phyloP scores from a whole-genome alignment of 768 basidiomycete species.

The Russula sp. region DNA sequence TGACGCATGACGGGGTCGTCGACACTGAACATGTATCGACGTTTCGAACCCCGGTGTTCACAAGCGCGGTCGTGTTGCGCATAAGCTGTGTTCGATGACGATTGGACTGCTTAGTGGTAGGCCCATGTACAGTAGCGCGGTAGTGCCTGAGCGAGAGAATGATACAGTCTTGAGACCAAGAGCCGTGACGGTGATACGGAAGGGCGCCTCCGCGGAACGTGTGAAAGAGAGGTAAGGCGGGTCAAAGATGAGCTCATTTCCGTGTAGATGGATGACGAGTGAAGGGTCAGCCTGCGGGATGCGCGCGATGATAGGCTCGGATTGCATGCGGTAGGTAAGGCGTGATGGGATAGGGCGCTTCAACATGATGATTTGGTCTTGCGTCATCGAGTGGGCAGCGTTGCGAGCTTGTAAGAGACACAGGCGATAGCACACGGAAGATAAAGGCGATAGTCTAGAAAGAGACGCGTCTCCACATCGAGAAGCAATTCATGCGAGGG shows the following conservation, averaged over 20 bases:
- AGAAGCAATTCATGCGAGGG: too few species aligned
- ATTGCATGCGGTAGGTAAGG: conserved; percentile 83
- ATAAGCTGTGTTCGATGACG: conserved; percentile 85
- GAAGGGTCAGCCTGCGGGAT: conserved; percentile 82
- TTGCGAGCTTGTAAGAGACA: conserved; percentile 60
- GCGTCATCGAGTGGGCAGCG: conserved; percentile 33
- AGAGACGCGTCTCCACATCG: too few species aligned
- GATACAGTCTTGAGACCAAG: conserved; percentile 80
- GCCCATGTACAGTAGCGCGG: conserved; percentile 76
- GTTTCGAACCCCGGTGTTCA: conserved; percentile 58
- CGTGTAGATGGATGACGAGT: conserved; percentile 76
- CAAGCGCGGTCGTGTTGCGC: conserved; percentile 88
- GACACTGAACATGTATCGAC: conserved; percentile 94
- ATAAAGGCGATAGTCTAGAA: too few species aligned
- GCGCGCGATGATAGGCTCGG: conserved; percentile 79
- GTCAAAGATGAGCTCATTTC: conserved; percentile 85
- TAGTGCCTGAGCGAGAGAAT: conserved; percentile 77
- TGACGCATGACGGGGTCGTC: conserved; percentile 70
- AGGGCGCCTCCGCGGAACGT: conserved; percentile 75
- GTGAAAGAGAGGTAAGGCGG: conserved; percentile 77
- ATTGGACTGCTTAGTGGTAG: conserved; percentile 75
- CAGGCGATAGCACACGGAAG: too few species aligned
- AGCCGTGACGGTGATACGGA: conserved; percentile 79
- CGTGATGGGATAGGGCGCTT: conserved; percentile 70
- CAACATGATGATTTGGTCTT: conserved; percentile 57